phyloP scores from a whole-genome alignment of 78 protist species.

The Tieghemostelium lacteum region DNA sequence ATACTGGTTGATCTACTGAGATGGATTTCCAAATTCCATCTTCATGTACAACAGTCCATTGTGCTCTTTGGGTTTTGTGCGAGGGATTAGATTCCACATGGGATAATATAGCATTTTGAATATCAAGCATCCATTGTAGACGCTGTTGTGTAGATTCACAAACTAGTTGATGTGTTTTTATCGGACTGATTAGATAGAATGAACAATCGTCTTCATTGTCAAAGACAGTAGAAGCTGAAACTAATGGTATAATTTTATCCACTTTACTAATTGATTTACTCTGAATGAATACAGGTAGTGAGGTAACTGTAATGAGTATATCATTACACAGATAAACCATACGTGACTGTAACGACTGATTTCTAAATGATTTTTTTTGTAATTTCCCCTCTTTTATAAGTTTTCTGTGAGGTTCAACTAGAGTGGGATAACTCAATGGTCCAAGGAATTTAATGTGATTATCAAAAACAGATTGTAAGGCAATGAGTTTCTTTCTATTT shows the following conservation, averaged over 20 bases:
- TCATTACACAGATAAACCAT: conserved; percentile 59
- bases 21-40: conserved; percentile 63
- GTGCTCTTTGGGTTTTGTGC: conserved; percentile 25
- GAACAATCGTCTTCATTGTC: conserved; percentile 35
- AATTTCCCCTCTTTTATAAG: conserved; percentile 49
- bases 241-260: conserved; percentile 57
- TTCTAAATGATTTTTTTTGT: conserved; percentile 53
- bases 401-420: conserved; percentile 66
- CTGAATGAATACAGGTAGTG: conserved; percentile 5
- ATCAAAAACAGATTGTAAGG: conserved; percentile 30
- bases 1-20: conserved; percentile 3
- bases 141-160: conserved; percentile 21
- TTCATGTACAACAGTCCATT: conserved; percentile 45
- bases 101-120: conserved; percentile 27
- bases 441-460: conserved; percentile 15
- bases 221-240: conserved; percentile 9
- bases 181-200: conserved; percentile 46
- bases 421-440: neutral
- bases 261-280: conserved; percentile 10
- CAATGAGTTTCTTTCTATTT: conserved; percentile 44
- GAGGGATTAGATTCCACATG: conserved; percentile 29
- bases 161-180: conserved; percentile 54
- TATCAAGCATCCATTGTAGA: conserved; percentile 45
- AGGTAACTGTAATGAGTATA: conserved; percentile 33
- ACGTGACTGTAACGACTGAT: conserved; percentile 19